phyloP scores from a whole-genome alignment of 1,139 yeast genomes.

The Taphrina pruni region DNA sequence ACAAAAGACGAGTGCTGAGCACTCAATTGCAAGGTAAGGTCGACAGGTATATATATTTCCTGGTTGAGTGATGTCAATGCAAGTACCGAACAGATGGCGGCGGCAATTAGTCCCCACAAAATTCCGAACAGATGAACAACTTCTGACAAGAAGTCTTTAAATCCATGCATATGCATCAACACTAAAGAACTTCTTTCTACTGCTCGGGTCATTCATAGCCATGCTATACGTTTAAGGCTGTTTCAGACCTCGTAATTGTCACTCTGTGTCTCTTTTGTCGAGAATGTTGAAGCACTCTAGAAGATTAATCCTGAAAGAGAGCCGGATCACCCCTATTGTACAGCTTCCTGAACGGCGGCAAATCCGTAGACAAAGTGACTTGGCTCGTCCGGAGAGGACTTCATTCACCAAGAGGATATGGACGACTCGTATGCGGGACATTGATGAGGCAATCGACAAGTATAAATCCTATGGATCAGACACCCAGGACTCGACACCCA shows the following conservation, averaged over 20 bases:
- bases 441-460: conserved; percentile 35
- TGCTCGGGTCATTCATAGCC: too few species aligned
- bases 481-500: background rate
- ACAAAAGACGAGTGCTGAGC: too few species aligned
- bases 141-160: background rate
- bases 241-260: background rate
- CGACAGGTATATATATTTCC: background rate
- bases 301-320: background rate
- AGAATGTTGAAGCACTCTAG: background rate
- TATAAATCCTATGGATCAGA: conserved; percentile 28
- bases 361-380: background rate
- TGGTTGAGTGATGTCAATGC: background rate
- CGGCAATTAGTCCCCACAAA: conserved; percentile 6
- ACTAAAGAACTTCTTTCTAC: too few species aligned
- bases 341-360: background rate
- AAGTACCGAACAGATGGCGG: background rate
- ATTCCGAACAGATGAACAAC: background rate
- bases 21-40: too few species aligned
- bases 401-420: conserved; percentile 37
- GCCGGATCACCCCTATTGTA: background rate
- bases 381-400: conserved; percentile 38
- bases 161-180: too few species aligned
- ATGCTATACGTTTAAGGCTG: background rate
- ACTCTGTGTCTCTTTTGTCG: background rate
- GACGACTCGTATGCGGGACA: conserved; percentile 31